Conservation (phyloP, 352 stramenopile genomes). For the Phytophthora constricta region DNA sequence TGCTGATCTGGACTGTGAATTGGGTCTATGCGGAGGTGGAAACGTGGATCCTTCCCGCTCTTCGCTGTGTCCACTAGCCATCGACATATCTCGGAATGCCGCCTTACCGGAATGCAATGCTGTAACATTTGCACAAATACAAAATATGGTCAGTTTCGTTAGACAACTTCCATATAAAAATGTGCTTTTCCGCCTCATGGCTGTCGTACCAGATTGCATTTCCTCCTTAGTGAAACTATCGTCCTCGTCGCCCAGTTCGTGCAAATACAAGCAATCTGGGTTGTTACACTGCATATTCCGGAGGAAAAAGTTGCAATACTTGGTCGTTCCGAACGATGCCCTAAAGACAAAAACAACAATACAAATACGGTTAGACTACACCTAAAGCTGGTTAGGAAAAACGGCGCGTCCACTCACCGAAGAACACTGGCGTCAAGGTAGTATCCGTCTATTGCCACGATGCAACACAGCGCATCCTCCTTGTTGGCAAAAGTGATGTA, state of each 20-base stretch:
- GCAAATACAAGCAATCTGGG: constrained; percentile 94
- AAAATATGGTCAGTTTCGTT: constrained; percentile 1
- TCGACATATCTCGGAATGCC: constrained; percentile 68
- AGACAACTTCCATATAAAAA: neutral
- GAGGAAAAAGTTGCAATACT: constrained; percentile 97
- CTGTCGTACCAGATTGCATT: constrained; percentile 79
- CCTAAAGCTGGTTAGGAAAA: neutral
- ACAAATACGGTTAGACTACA: neutral
- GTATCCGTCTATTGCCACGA: constrained; percentile 93
- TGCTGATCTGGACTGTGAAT: constrained; percentile 25
- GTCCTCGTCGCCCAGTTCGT: constrained; percentile 92
- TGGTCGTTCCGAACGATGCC: constrained; percentile 94
- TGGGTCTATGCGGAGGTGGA: constrained; percentile 49
- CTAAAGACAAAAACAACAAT: constrained; percentile 36
- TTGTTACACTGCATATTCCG: constrained; percentile 93
- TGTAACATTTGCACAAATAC: constrained; percentile 23
- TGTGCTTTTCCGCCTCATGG: neutral
- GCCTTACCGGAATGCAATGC: constrained; percentile 78
- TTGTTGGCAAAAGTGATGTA: constrained; percentile 95
- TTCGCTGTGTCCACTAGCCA: constrained; percentile 47
- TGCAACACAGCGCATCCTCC: constrained; percentile 91
- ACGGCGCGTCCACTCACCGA: constrained; percentile 37
- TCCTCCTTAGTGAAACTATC: constrained; percentile 96
- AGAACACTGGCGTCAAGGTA: constrained; percentile 83
- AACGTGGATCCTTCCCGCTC: constrained; percentile 65